These are phyloP conservation scores for Brassica rapa DNA, from an alignment of 345 rosid genomes.

Conservation along the genomic window DNA sequence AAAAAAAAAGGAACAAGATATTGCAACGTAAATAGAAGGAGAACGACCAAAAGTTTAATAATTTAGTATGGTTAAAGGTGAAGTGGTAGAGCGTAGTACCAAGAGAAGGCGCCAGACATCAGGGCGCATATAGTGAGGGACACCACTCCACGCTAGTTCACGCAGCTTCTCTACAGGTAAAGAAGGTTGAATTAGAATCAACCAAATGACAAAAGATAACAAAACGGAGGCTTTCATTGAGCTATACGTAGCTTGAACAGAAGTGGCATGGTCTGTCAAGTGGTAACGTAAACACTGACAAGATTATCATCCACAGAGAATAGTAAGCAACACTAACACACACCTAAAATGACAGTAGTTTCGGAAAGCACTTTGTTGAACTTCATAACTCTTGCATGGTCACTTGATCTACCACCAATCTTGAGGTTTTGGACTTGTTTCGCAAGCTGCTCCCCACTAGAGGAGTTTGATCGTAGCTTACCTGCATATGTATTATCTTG, in stretches of 20 bases:
- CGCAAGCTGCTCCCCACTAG: conserved; percentile 44
- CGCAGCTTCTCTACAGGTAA: conserved; percentile 72
- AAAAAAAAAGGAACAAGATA: not conserved
- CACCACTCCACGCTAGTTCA: conserved; percentile 95
- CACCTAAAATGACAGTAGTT: conserved; percentile 80
- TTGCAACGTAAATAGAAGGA: not conserved
- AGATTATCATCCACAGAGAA: not conserved
- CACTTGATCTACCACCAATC: conserved; percentile 82
- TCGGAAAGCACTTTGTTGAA: conserved; percentile 79
- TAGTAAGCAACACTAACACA: not conserved
- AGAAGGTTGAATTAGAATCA: not conserved
- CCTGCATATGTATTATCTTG: conserved; percentile 43
- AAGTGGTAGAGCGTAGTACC: conserved; percentile 45
- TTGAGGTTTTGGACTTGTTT: conserved; percentile 56
- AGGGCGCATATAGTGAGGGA: conserved; percentile 93
- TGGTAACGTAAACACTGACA: not conserved
- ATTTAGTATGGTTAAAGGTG: conserved; percentile 4
- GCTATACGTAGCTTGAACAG: not conserved
- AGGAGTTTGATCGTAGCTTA: conserved; percentile 54
- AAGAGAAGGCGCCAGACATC: conserved; percentile 91
- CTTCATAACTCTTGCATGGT: conserved; percentile 83
- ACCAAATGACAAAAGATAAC: conserved; percentile 3
- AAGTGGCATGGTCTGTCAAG: not conserved
- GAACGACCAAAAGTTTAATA: not conserved
- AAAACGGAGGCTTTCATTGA: not conserved